Evolutionary conservation across 129 eudicot species (phyloP), one percentile per base, ranked within the genome.

Genomic region (Flaveria linearis): DNA sequence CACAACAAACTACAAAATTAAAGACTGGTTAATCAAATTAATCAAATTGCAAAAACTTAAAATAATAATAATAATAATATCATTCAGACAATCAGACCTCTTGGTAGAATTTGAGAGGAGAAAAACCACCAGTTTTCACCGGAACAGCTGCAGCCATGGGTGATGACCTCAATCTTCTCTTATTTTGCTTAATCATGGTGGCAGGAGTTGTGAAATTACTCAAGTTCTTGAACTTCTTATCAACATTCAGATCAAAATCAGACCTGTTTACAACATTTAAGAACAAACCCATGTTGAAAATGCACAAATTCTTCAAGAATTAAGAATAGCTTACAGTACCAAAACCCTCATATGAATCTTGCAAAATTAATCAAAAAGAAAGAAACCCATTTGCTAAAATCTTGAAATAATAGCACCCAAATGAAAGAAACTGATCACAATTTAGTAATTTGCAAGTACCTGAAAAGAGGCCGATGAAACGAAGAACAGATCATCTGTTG

Each of bases 141-240:
- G 52, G 71, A 78, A 87, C 86, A 82, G 89, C 83, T 57, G 83
- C 68, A 43, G 91, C 92, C 87, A 84, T 65, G 69, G 85, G 79
- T 25, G 89, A 75, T 63, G 82, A 67, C 82, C 87, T 64, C 81
- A 82, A 66, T 61, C 62, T 46, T 58, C 76, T 70, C 45, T 68
- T 87, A 71, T 71, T 84, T 76, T 78, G 84, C 74, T 84, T 84
- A 77, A 61, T 66, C 77, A 78, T 77, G 75, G 73, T 56, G 15
- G 68, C 72, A 16, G 50, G 62, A 47, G 79, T 75, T 18, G 84
- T 33, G 7, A 53, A 72, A 36, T 70, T 73, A 12, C 77, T 53
- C 43, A 57, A 58, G 56, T 75, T 69, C 73, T 85, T 80, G 73
- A 28, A 77, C 73, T 75, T 81, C 76, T 75, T 83, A 76, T 70